Evolutionary conservation across 768 basidiomycete species (phyloP), one percentile per base, ranked within the genome.

Genomic region (Agaricus sinodeliciosus): DNA sequence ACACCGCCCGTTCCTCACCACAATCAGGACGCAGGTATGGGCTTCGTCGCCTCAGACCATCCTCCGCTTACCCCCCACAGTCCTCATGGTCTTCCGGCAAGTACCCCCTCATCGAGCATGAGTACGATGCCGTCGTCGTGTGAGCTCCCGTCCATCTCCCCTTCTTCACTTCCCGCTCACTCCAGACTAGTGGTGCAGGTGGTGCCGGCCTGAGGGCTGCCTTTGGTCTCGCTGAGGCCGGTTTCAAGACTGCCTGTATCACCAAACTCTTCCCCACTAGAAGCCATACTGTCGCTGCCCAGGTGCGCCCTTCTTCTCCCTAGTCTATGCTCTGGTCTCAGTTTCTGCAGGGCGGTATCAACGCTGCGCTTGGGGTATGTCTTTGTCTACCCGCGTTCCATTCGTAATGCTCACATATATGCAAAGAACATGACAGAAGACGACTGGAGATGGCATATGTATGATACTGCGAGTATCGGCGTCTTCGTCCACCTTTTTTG

Each of bases 361-460:
- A 99, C 72, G 96, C 94, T 62, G 94, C 94, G 49, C 81, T 96
- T 49, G 94, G 94, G 59, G 90, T 93, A 67, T 61, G 84, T 76
- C 16, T 58, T 11, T 7, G 11, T 15, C 52, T 16, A 1, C 34
- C 47, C 18, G 8, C 25, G 16, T 18, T 16, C 58, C 46, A 22
- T 57, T 39, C 52, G 31, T 37, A 31, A 43, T 50, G 27, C 18
- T 25, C 43, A 25, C 55, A 2, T 57, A 57, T 41, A 31, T 41
- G 19, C 49, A 34, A 65, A 92, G 85, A 96, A 97, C 74, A 94
- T 98, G 94, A 96, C 94, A 3, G 96, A 99, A 72, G 96, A 98
- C 64, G 94, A 98, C 67, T 98, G 94, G 94, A 76, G 94, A 71
- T 96, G 94, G 94, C 94, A 96, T 66, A 96, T 95, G 93, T 95